Evolutionary conservation across 352 stramenopile genomes (phyloP), one percentile per base, ranked within the genome.

Genomic region (Phytophthora sansomeana): DNA sequence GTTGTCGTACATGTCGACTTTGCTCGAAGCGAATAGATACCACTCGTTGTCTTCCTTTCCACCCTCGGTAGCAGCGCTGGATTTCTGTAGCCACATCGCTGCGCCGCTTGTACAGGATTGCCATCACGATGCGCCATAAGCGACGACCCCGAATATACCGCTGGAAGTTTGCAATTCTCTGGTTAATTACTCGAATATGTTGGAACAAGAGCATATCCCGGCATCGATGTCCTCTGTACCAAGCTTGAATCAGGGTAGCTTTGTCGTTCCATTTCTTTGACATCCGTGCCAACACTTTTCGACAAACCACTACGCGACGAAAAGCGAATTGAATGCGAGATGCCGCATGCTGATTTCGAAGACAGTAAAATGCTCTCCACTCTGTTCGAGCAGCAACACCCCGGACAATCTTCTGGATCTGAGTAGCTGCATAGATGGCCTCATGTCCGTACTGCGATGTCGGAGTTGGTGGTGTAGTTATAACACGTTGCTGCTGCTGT

Each of bases 351-450:
- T 85, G 76, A n/a, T 76, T 69, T 14, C 51, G 49, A 3, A 83
- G 73, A 4, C 81, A 82, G 9, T 83, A 63, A 32, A 85, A 77
- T 0, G 59, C 59, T 26, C 63, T 58, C 46, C 89, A 72, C 6
- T 61, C 58, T n/a, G 36, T 63, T 1, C 84, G 66, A 32, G 72
- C 67, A 5, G 55, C 56, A 10, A 73, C 58, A 1, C 81, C 84
- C 8, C 80, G 76, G 21, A 70, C 47, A 29, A 88, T 64, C 29
- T 78, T 78, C 56, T 92, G 84, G 30, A 90, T 87, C 48, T 84
- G 74, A 11, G 67, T 83, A 46, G 80, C 81, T 28, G 84, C 84
- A 42, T 85, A 88, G 42, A 68, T 80, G 39, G 78, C 74, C 53
- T 92, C 84, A 13, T 83, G 68, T 1, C 70, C 72, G 16, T 88